Evolutionary conservation across 2,329 filamentous ascomycete species (phyloP).

Genomic region (Ophiosphaerella herpotricha): DNA sequence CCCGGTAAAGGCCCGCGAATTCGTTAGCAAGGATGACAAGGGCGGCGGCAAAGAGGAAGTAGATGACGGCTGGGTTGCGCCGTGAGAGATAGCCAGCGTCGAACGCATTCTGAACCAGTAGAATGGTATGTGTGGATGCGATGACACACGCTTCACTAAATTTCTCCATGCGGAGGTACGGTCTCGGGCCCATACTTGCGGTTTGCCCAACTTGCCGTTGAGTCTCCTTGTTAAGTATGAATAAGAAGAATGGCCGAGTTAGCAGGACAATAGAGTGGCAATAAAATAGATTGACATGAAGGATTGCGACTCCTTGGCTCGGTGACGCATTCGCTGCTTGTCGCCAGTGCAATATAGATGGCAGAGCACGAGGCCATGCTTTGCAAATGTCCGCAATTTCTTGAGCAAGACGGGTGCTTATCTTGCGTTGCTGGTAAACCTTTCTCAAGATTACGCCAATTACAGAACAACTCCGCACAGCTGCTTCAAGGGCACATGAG

Average conservation of each 20-base stretch:
- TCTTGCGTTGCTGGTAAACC: constrained; percentile 64
- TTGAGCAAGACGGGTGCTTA: constrained; percentile 62
- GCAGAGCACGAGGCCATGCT: constrained; percentile 57
- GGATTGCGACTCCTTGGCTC: constrained; percentile 61
- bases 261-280: constrained; percentile 67
- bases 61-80: constrained; percentile 48
- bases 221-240: constrained; percentile 55
- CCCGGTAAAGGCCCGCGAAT: constrained; percentile 43
- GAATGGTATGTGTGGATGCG: constrained; percentile 48
- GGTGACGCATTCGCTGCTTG: constrained; percentile 52
- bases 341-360: constrained; percentile 56
- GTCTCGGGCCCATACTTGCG: constrained; percentile 28
- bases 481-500: constrained; percentile 56
- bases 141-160: constrained; percentile 51
- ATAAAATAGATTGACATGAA: constrained; percentile 66
- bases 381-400: constrained; percentile 61
- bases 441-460: constrained; percentile 63
- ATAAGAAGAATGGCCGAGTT: constrained; percentile 67
- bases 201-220: constrained; percentile 42
- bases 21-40: constrained; percentile 49
- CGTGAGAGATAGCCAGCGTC: constrained; percentile 48
- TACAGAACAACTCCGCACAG: constrained; percentile 62
- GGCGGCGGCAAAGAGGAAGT: constrained; percentile 49
- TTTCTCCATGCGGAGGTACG: constrained; percentile 53
- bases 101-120: constrained; percentile 47